phyloP scores from a whole-genome alignment of 352 stramenopile genomes.

The Phytophthora chlamydospora region DNA sequence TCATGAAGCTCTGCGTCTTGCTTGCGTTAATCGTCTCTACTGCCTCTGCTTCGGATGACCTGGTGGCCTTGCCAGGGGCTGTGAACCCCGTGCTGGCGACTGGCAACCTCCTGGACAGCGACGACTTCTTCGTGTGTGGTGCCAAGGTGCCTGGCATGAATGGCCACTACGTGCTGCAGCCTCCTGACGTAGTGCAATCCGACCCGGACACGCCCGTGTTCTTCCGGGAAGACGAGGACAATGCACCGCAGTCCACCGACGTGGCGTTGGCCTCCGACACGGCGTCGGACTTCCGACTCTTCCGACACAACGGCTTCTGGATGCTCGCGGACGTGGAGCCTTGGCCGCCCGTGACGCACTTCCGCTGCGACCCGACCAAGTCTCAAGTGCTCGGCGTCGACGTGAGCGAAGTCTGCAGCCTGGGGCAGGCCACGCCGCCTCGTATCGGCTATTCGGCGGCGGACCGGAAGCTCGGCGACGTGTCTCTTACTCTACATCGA shows the following conservation, averaged over 20 bases:
- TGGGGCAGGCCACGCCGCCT: constrained; percentile 43
- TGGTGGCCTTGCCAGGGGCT: not conserved
- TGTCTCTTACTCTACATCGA: constrained; percentile 33
- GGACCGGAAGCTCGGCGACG: constrained; percentile 11
- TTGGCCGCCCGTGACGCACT: constrained; percentile 64
- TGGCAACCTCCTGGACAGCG: constrained; percentile 32
- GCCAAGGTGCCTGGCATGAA: constrained; percentile 55
- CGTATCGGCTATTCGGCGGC: constrained; percentile 45
- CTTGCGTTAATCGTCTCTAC: constrained; percentile 3
- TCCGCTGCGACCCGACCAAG: constrained; percentile 68
- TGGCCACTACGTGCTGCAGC: constrained; percentile 53
- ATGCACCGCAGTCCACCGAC: constrained; percentile 3
- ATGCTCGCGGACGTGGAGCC: constrained; percentile 61
- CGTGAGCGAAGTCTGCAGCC: constrained; percentile 28
- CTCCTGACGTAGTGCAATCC: constrained; percentile 31
- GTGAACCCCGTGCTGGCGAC: constrained; percentile 12
- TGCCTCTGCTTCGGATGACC: constrained; percentile 3
- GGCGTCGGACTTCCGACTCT: constrained; percentile 54
- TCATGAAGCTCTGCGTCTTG: constrained; percentile 12
- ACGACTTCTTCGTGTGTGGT: constrained; percentile 64
- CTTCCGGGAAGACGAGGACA: constrained; percentile 45
- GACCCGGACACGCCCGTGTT: constrained; percentile 51
- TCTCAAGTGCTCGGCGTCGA: constrained; percentile 32
- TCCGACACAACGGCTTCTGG: constrained; percentile 71
- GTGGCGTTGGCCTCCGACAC: not conserved